Evolutionary conservation across 257 asterid genomes (phyloP).

Genomic region (Scutellaria baicalensis): DNA sequence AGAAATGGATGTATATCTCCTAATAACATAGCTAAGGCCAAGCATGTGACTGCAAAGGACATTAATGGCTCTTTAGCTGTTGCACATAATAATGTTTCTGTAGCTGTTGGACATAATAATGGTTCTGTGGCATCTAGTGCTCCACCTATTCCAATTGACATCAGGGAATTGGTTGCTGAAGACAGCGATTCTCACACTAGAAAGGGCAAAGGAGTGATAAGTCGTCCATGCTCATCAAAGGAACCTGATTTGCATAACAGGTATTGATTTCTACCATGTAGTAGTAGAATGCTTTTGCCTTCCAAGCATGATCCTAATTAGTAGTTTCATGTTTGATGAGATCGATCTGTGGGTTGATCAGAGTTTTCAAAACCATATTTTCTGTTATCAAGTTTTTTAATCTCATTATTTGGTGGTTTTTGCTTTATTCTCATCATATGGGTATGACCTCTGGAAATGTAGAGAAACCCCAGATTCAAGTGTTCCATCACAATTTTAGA

Average conservation of each 20-base stretch:
- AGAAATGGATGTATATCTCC: constrained; percentile 92
- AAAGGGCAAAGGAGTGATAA: constrained; percentile 68
- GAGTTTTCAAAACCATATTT: background rate
- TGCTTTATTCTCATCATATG: background rate
- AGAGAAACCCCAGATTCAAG: background rate
- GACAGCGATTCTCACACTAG: constrained; percentile 27
- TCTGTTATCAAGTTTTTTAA: background rate
- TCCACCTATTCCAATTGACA: constrained; percentile 21
- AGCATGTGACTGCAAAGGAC: constrained; percentile 38
- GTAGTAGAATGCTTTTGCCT: background rate
- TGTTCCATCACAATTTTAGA: background rate
- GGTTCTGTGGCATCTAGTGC: constrained; percentile 20
- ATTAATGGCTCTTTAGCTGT: constrained; percentile 19
- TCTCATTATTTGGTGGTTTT: background rate
- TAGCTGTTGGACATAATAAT: constrained; percentile 24
- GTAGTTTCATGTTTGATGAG: constrained; percentile 1
- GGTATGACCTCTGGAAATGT: background rate
- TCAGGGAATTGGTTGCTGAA: constrained; percentile 44
- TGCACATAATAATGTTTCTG: constrained; percentile 19
- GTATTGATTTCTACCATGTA: constrained; percentile 23
- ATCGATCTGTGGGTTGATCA: background rate
- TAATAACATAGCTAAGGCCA: constrained; percentile 53
- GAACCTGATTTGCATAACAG: constrained; percentile 33
- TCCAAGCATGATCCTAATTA: constrained; percentile 1
- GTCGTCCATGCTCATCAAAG: constrained; percentile 32